These are phyloP conservation scores for Fusarium pseudoanthophilum DNA, from an alignment of 2,329 filamentous ascomycete species.

Conservation along the genomic window DNA sequence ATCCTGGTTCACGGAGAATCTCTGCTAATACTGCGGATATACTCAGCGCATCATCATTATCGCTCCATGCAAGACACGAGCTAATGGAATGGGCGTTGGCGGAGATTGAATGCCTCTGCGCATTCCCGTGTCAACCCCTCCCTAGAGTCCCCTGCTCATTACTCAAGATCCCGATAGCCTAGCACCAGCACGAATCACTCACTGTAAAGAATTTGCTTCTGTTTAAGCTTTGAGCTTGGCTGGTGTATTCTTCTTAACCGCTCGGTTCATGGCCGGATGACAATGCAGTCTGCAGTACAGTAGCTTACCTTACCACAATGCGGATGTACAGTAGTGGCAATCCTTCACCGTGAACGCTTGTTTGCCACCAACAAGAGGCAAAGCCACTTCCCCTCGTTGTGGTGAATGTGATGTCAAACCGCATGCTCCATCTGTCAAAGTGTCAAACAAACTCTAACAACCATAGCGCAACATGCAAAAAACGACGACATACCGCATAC, in stretches of 20 bases:
- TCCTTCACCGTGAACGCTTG: not conserved
- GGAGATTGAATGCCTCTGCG: conserved; percentile 17
- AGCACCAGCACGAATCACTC: conserved; percentile 9
- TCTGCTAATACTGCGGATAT: not conserved
- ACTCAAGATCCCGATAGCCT: conserved; percentile 1
- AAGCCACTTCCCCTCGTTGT: not conserved
- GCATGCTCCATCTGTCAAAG: not conserved
- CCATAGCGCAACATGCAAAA: not conserved
- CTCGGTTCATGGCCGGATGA: not conserved
- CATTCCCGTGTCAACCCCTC: conserved; percentile 10
- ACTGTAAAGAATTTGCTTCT: not conserved
- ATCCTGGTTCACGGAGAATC: conserved; percentile 9
- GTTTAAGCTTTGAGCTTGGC: not conserved
- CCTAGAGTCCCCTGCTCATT: not conserved
- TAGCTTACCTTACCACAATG: not conserved
- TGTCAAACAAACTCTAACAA: conserved; percentile 22
- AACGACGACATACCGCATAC: not conserved
- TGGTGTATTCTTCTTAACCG: not conserved
- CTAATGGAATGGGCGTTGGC: conserved; percentile 24
- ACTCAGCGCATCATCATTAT: not conserved
- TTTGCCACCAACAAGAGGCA: not conserved
- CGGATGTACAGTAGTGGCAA: conserved; percentile 7
- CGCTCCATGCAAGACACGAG: conserved; percentile 4
- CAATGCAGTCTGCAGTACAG: not conserved
- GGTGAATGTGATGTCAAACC: not conserved